These are phyloP conservation scores for Myriosclerotinia scirpicola DNA, from an alignment of 2,329 filamentous ascomycete species.

Conservation along the genomic window DNA sequence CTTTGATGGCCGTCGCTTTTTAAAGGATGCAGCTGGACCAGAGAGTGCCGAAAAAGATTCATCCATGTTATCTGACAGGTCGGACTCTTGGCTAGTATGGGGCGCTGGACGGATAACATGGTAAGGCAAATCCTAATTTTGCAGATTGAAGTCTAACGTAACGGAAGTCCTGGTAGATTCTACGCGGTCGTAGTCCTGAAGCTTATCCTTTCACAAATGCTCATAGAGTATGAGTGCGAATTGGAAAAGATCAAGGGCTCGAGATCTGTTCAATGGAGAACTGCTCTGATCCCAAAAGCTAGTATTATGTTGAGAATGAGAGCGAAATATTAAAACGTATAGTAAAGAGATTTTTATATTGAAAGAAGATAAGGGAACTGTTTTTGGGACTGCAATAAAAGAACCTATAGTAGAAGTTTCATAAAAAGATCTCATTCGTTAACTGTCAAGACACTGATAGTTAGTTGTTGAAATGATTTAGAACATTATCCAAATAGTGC, in stretches of 20 bases:
- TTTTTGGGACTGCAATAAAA: not conserved
- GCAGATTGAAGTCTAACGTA: not conserved
- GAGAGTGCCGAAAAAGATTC: not conserved
- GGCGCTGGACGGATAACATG: not conserved
- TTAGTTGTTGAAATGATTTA: too few relatives aligned
- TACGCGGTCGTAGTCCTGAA: conserved; percentile 1
- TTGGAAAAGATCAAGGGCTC: not conserved
- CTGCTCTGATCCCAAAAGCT: not conserved
- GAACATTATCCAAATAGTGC: too few relatives aligned
- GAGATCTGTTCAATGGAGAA: not conserved
- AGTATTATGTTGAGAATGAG: not conserved
- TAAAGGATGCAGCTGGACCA: not conserved
- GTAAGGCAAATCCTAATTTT: not conserved
- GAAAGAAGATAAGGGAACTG: not conserved
- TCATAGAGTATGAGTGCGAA: not conserved
- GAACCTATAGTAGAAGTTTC: too few relatives aligned
- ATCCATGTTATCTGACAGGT: not conserved
- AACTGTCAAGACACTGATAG: too few relatives aligned
- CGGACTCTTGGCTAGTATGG: not conserved
- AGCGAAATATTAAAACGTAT: not conserved
- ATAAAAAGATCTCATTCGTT: too few relatives aligned
- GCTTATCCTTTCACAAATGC: not conserved
- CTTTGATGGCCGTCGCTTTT: not conserved
- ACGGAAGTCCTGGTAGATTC: not conserved
- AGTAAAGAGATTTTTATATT: not conserved